These are phyloP conservation scores for Arachis monticola DNA, from an alignment of 331 rosid genomes.

Conservation along the genomic window DNA sequence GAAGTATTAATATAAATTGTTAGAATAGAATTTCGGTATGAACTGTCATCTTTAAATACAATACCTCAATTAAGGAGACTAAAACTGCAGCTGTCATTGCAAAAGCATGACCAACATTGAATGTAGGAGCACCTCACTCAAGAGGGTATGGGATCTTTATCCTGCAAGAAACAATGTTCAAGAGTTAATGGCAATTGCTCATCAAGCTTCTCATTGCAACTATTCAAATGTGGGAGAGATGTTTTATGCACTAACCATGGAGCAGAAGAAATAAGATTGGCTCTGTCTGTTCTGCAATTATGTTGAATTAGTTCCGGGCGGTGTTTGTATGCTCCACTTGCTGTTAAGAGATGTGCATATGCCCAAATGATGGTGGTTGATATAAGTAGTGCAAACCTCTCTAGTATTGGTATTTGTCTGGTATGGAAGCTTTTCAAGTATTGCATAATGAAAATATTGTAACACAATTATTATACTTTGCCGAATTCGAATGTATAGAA, in stretches of 20 bases:
- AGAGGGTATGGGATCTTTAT: constrained; percentile 94
- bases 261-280: constrained; percentile 94
- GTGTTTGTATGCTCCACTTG: constrained; percentile 92
- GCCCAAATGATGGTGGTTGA: constrained; percentile 95
- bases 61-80: constrained; percentile 96
- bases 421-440: constrained; percentile 81
- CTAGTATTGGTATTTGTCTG: constrained; percentile 76
- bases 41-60: neutral
- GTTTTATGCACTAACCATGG: constrained; percentile 74
- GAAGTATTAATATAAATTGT: too few species aligned
- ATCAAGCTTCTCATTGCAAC: neutral
- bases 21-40: neutral
- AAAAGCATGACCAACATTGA: constrained; percentile 89
- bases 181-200: constrained; percentile 25
- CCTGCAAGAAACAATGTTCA: constrained; percentile 57
- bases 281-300: constrained; percentile 85
- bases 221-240: neutral
- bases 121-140: constrained; percentile 98
- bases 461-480: constrained; percentile 13
- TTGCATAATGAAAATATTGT: constrained; percentile 51
- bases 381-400: constrained; percentile 88
- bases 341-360: constrained; percentile 96
- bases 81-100: constrained; percentile 98
- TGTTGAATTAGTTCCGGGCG: constrained; percentile 75
- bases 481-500: neutral